Evolutionary conservation across 345 rosid species (phyloP).

Genomic region (Iberis pinnata): DNA sequence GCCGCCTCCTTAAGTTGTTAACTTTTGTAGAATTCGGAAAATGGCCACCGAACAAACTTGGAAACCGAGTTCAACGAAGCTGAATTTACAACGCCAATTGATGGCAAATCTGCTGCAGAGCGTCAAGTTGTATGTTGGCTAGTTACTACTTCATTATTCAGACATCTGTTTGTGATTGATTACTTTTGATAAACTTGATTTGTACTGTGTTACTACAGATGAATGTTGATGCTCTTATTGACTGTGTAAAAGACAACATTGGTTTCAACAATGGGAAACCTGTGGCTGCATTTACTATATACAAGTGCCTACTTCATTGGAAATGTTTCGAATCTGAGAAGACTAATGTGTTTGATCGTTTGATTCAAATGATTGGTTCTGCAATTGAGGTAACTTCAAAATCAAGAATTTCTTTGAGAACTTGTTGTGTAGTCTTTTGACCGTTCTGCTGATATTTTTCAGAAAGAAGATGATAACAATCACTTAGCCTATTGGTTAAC

Average conservation of each 20-base stretch:
- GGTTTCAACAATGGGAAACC: slow-evolving; percentile 92
- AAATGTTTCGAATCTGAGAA: slow-evolving; percentile 97
- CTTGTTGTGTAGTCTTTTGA: slow-evolving; percentile 6
- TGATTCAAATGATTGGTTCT: slow-evolving; percentile 97
- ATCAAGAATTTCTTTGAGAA: too few relatives aligned
- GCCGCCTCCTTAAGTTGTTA: slow-evolving; percentile 9
- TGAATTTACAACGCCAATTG: slow-evolving; percentile 58
- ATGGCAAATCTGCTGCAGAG: slow-evolving; percentile 66
- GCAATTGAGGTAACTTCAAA: slow-evolving; percentile 70
- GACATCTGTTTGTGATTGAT: slow-evolving; percentile 12
- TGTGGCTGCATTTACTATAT: slow-evolving; percentile 88
- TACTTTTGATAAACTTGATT: too few relatives aligned
- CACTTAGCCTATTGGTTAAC: slow-evolving; percentile 99
- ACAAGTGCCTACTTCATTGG: slow-evolving; percentile 93
- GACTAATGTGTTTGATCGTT: slow-evolving; percentile 94
- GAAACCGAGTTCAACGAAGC: slow-evolving; percentile 54
- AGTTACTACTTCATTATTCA: background rate
- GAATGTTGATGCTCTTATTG: slow-evolving; percentile 81
- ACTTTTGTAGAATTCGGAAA: slow-evolving; percentile 66
- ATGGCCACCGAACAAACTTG: slow-evolving; percentile 67
- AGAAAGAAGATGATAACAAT: slow-evolving; percentile 87
- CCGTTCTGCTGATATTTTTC: slow-evolving; percentile 23
- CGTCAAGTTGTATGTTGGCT: slow-evolving; percentile 69
- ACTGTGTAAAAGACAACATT: slow-evolving; percentile 67
- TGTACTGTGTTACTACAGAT: slow-evolving; percentile 72